Percentiles rank a stretch among this genome's conserved stretches.
Evolutionary conservation across 2,329 filamentous ascomycete genomes (phyloP).

Genomic region (Clarireedia paspali): DNA sequence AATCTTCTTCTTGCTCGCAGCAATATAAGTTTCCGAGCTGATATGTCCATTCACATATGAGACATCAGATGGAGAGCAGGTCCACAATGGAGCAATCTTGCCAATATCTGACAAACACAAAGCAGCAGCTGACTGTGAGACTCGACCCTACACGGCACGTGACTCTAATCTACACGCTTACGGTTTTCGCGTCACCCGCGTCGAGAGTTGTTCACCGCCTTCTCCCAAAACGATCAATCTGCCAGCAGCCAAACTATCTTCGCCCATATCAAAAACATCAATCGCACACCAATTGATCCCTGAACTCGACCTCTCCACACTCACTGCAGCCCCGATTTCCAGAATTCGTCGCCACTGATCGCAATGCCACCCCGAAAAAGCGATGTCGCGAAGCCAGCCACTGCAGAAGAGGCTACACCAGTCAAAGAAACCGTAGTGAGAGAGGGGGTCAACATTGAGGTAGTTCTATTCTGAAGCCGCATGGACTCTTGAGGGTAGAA

Average conservation of each 20-base stretch:
- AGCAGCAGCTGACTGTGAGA: not conserved
- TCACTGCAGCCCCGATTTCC: not conserved
- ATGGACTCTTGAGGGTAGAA: not conserved
- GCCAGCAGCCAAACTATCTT: not conserved
- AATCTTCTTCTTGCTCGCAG: no score
- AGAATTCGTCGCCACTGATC: not conserved
- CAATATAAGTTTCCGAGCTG: no score
- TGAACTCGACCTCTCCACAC: not conserved
- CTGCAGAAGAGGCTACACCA: slow-evolving; percentile 34
- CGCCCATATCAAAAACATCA: not conserved
- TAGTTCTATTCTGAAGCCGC: slow-evolving; percentile 23
- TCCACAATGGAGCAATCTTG: no score
- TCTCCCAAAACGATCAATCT: not conserved
- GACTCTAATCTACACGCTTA: no score
- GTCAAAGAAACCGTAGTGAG: slow-evolving; percentile 20
- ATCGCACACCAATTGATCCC: slow-evolving; percentile 1
- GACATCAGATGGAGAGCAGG: no score
- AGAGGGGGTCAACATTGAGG: slow-evolving; percentile 41
- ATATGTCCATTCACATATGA: no score
- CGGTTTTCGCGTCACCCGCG: not conserved
- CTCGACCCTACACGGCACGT: not conserved
- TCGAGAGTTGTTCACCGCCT: slow-evolving; percentile 1
- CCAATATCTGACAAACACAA: not conserved
- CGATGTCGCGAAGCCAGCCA: slow-evolving; percentile 40
- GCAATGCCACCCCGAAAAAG: slow-evolving; percentile 50